These are phyloP conservation scores for Astrothelium subdiscretum DNA, from an alignment of 495 filamentous ascomycete species.

Conservation along the genomic window DNA sequence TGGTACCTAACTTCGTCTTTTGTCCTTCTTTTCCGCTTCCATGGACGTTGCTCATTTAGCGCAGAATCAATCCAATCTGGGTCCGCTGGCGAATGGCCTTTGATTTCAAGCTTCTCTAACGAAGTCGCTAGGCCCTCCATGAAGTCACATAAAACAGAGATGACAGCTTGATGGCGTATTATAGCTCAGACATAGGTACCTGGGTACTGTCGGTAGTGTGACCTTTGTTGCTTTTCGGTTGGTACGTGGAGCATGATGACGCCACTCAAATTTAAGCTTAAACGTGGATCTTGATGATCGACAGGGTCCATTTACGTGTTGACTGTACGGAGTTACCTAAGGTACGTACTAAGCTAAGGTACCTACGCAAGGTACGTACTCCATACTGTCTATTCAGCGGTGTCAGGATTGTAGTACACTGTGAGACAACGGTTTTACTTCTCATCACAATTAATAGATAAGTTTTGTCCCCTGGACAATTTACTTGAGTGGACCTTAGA, in stretches of 20 bases:
- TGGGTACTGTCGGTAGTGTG: too few species aligned
- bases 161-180: not conserved
- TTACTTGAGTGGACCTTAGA: not conserved
- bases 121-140: constrained; percentile 1
- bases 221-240: too few species aligned
- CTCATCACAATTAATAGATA: not conserved
- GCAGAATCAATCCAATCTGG: constrained; percentile 33
- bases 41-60: constrained; percentile 41
- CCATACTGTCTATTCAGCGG: not conserved
- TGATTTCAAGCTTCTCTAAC: not conserved
- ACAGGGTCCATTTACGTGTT: not conserved
- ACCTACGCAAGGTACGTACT: too few species aligned
- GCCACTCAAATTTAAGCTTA: not conserved
- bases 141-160: not conserved
- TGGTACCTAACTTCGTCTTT: constrained; percentile 49
- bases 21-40: constrained; percentile 45
- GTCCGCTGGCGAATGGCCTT: not conserved
- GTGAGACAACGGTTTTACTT: not conserved
- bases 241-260: not conserved
- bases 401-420: not conserved
- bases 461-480: not conserved
- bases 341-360: not conserved
- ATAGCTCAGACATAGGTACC: too few species aligned
- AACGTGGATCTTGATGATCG: not conserved
- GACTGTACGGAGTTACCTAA: not conserved